Percentiles rank a stretch among this genome's conserved stretches.
These are phyloP conservation scores for Crithidia bombi DNA, from an alignment of 208 protist species.

Conservation along the genomic window DNA sequence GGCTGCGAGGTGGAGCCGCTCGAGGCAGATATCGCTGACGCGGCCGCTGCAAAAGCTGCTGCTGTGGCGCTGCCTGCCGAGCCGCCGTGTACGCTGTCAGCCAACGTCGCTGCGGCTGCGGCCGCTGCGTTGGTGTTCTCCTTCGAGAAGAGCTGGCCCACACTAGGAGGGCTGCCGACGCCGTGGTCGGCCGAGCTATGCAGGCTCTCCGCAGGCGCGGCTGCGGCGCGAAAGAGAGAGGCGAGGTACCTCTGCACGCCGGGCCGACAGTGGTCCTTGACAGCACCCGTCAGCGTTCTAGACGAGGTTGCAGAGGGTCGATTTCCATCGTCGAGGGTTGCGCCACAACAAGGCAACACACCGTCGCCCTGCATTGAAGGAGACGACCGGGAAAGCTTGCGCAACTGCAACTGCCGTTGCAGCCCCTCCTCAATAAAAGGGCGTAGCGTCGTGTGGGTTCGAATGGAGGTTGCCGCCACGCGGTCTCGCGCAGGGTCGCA, in stretches of 20 bases:
- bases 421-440: slow-evolving; percentile 8
- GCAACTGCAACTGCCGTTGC: not conserved
- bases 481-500: not conserved
- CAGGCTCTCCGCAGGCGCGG: not conserved
- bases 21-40: not conserved
- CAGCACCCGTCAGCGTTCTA: not conserved
- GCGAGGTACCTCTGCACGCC: slow-evolving; percentile 9
- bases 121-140: slow-evolving; percentile 9
- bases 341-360: not conserved
- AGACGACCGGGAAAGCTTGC: not conserved
- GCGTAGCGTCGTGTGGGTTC: slow-evolving; percentile 10
- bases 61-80: slow-evolving; percentile 6
- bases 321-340: not conserved
- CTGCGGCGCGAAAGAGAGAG: not conserved
- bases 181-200: no score
- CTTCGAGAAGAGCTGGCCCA: not conserved
- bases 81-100: not conserved
- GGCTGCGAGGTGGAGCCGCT: not conserved
- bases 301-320: not conserved
- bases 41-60: not conserved
- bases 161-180: not conserved
- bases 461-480: not conserved
- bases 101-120: not conserved
- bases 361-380: not conserved
- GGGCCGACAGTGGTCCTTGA: not conserved